These are phyloP conservation scores for Xerocomellus chrysenteron DNA, from an alignment of 768 basidiomycete species.

Conservation along the genomic window DNA sequence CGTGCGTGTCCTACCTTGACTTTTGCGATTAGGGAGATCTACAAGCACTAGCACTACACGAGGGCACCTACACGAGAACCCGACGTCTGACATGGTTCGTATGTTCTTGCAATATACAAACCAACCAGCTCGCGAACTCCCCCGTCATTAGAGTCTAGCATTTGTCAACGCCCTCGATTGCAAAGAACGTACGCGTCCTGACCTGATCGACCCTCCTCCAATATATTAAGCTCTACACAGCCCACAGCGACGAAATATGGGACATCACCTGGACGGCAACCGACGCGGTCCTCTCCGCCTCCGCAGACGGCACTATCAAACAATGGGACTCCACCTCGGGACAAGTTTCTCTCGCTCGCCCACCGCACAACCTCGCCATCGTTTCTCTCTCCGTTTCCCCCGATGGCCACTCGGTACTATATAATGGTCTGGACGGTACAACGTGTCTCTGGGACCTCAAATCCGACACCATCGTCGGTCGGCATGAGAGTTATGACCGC, in stretches of 20 bases:
- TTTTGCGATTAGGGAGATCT: slow-evolving; percentile 31
- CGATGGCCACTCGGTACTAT: slow-evolving; percentile 64
- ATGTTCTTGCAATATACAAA: slow-evolving; percentile 2
- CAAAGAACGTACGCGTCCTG: slow-evolving; percentile 63
- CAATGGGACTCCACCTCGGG: slow-evolving; percentile 71
- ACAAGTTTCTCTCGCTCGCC: slow-evolving; percentile 56
- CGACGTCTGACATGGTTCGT: slow-evolving; percentile 28
- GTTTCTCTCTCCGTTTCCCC: slow-evolving; percentile 74
- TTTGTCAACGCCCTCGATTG: slow-evolving; percentile 73
- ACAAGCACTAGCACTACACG: background rate
- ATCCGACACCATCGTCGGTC: slow-evolving; percentile 57
- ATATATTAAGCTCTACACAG: slow-evolving; percentile 38
- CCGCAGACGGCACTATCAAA: slow-evolving; percentile 75
- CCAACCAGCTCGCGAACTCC: slow-evolving; percentile 22
- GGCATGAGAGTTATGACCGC: slow-evolving; percentile 71
- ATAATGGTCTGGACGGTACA: slow-evolving; percentile 83
- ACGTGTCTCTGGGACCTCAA: slow-evolving; percentile 74
- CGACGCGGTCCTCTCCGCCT: slow-evolving; percentile 65
- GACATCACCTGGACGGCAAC: slow-evolving; percentile 68
- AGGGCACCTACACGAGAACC: background rate
- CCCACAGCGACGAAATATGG: slow-evolving; percentile 80
- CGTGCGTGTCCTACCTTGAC: too few relatives aligned
- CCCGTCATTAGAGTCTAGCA: slow-evolving; percentile 56
- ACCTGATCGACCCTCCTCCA: slow-evolving; percentile 4
- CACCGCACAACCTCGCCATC: slow-evolving; percentile 82